Evolutionary conservation across 331 rosid species (phyloP).

Genomic region (Dryas integrifolia): DNA sequence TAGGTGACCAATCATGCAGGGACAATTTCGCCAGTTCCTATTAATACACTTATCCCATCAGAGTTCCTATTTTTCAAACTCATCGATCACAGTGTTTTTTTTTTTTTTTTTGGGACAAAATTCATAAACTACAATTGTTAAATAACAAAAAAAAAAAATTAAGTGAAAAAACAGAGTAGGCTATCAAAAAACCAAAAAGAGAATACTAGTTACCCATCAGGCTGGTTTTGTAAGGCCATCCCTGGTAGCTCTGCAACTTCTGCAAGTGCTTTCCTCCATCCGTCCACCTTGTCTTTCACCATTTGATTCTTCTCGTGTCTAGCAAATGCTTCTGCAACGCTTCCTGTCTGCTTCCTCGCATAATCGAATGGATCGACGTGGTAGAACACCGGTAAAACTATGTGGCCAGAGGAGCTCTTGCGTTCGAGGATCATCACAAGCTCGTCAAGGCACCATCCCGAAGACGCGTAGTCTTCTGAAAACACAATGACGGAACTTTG

Average conservation of each 20-base stretch:
- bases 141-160: too few species aligned
- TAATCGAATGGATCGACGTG: conserved; percentile 2
- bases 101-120: too few species aligned
- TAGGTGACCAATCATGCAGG: too few species aligned
- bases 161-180: not conserved
- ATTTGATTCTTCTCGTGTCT: not conserved
- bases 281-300: not conserved
- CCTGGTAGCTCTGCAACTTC: not conserved
- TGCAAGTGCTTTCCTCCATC: conserved; percentile 14
- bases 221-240: conserved; percentile 12
- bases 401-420: not conserved
- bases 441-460: conserved; percentile 6
- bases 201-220: conserved; percentile 6
- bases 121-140: too few species aligned
- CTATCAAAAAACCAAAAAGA: too few species aligned
- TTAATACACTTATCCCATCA: too few species aligned
- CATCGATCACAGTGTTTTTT: too few species aligned
- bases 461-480: not conserved
- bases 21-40: too few species aligned
- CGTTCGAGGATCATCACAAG: not conserved
- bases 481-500: not conserved
- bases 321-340: conserved; percentile 2
- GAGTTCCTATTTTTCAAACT: too few species aligned
- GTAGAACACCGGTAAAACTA: conserved; percentile 19
- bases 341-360: conserved; percentile 6